A percentile compares a stretch with the other conserved stretches of the same genome.
phyloP scores from a whole-genome alignment of 1,284 basidiomycete species.

The Thecaphora thlaspeos region DNA sequence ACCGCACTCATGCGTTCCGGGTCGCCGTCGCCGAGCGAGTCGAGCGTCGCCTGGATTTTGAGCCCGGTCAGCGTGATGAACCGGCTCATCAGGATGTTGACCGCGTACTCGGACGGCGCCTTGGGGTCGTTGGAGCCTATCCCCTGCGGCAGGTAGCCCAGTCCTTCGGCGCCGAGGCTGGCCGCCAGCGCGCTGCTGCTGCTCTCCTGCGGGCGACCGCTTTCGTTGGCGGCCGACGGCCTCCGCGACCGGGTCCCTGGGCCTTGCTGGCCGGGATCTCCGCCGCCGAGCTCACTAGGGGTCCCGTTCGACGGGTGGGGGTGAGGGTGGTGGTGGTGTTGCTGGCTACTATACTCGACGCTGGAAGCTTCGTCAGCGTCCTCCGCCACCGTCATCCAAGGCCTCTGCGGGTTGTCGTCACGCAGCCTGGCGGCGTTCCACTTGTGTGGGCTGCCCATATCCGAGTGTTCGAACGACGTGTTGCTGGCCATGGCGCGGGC shows the following conservation, averaged over 20 bases:
- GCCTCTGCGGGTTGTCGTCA: slow-evolving; percentile 6
- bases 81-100: slow-evolving; percentile 50
- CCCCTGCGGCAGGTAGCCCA: slow-evolving; percentile 35
- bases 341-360: slow-evolving; percentile 13
- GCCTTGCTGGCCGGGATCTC: too few relatives aligned
- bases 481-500: slow-evolving; percentile 30
- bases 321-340: too few relatives aligned
- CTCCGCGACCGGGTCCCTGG: too few relatives aligned
- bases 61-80: slow-evolving; percentile 39
- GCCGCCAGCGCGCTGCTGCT: slow-evolving; percentile 12
- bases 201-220: too few relatives aligned
- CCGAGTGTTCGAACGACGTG: slow-evolving; percentile 23
- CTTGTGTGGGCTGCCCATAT: slow-evolving; percentile 17
- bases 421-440: slow-evolving; percentile 12
- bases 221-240: too few relatives aligned
- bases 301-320: too few relatives aligned
- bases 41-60: slow-evolving; percentile 38
- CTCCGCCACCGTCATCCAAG: slow-evolving; percentile 1
- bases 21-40: slow-evolving; percentile 27
- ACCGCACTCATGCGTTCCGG: slow-evolving; percentile 58
- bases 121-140: slow-evolving; percentile 34
- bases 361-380: slow-evolving; percentile 25
- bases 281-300: too few relatives aligned
- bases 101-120: slow-evolving; percentile 45
- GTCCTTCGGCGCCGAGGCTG: slow-evolving; percentile 22